Evolutionary conservation across 2,329 filamentous ascomycete genomes (phyloP).

Genomic region (Ophidiomyces ophidiicola): DNA sequence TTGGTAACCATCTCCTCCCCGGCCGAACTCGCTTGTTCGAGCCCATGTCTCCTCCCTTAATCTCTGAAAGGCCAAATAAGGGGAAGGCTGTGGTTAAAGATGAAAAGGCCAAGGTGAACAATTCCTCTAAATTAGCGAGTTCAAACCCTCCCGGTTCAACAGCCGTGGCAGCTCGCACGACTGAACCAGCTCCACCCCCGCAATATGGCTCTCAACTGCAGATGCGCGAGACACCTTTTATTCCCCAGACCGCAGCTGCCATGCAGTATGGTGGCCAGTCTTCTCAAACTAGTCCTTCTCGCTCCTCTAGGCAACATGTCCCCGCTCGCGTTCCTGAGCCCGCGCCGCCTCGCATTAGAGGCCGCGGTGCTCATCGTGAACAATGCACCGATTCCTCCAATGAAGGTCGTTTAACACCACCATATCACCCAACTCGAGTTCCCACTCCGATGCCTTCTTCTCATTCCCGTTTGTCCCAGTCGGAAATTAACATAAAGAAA

Average conservation of each 20-base stretch:
- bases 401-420: background rate
- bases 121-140: background rate
- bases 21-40: slow-evolving; percentile 10
- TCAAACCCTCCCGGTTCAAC: background rate
- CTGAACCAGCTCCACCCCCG: background rate
- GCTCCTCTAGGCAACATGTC: background rate
- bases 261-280: slow-evolving; percentile 14
- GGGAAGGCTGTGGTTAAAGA: background rate
- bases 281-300: background rate
- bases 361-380: background rate
- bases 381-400: background rate
- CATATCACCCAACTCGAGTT: no score
- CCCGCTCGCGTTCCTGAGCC: background rate
- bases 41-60: background rate
- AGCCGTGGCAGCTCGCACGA: background rate
- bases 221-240: slow-evolving; percentile 11
- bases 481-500: no score
- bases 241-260: slow-evolving; percentile 15
- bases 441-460: no score
- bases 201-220: slow-evolving; percentile 7
- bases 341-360: background rate
- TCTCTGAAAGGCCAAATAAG: background rate
- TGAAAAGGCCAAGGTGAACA: background rate
- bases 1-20: slow-evolving; percentile 21
- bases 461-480: no score